Evolutionary conservation across 257 asterid genomes (phyloP).

Genomic region (Plantago ovata): DNA sequence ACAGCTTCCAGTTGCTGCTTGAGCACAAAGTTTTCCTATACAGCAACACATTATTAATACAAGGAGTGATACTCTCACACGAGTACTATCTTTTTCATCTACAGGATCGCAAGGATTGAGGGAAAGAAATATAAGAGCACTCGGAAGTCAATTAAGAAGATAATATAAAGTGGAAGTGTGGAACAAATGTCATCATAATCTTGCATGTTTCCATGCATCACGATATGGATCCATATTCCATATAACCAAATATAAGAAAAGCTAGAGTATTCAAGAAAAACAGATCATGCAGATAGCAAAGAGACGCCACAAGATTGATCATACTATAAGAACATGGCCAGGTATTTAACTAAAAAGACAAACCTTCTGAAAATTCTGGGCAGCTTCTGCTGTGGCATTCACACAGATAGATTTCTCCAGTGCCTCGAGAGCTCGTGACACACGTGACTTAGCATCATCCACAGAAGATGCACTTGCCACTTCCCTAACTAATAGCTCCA

Average conservation of each 20-base stretch:
- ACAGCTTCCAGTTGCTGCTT: conserved; percentile 73
- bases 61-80: neutral
- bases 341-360: conserved; percentile 13
- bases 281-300: neutral
- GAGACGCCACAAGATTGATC: conserved; percentile 1
- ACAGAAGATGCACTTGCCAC: conserved; percentile 40
- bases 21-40: conserved; percentile 59
- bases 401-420: conserved; percentile 53
- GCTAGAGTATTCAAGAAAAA: neutral
- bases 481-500: conserved; percentile 58
- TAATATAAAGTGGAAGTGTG: too few relatives aligned
- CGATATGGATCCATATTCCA: neutral
- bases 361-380: conserved; percentile 69
- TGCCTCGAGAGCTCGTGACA: conserved; percentile 50
- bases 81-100: too few relatives aligned
- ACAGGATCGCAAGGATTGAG: too few relatives aligned
- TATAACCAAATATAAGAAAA: neutral
- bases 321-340: neutral
- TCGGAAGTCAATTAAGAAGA: too few relatives aligned
- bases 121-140: too few relatives aligned
- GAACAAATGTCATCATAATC: too few relatives aligned
- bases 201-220: too few relatives aligned
- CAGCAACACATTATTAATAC: conserved; percentile 6
- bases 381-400: conserved; percentile 53
- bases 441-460: conserved; percentile 55